phyloP scores from a whole-genome alignment of 2,329 filamentous ascomycete genomes.

The Pestalotiopsis sp. region DNA sequence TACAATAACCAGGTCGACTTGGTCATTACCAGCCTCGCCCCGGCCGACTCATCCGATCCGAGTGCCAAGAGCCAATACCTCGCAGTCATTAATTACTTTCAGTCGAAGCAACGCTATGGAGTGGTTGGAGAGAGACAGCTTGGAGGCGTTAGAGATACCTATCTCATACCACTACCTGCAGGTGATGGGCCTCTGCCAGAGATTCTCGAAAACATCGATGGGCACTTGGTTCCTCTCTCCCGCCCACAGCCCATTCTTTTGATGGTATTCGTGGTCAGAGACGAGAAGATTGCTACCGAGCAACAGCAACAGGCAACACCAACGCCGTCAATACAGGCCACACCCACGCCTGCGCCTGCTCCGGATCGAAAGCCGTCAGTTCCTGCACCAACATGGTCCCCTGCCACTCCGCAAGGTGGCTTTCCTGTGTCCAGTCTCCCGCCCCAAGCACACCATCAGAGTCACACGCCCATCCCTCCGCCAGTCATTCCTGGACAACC shows the following conservation, averaged over 20 bases:
- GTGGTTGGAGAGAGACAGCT: constrained; percentile 79
- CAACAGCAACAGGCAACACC: constrained; percentile 29
- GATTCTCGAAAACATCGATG: constrained; percentile 86
- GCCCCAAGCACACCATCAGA: constrained; percentile 29
- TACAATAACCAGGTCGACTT: constrained; percentile 85
- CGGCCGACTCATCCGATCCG: constrained; percentile 57
- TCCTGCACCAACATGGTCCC: constrained; percentile 57
- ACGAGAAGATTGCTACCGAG: constrained; percentile 46
- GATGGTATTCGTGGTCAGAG: constrained; percentile 82
- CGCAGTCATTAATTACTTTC: constrained; percentile 85
- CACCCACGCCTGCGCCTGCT: constrained; percentile 30
- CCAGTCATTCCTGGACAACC: constrained; percentile 34
- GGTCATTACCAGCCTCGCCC: constrained; percentile 73
- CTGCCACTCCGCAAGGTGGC: constrained; percentile 46
- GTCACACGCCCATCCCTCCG: constrained; percentile 34
- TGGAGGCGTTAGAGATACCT: constrained; percentile 83
- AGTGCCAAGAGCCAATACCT: constrained; percentile 67
- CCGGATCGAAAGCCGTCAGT: constrained; percentile 49
- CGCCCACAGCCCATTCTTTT: constrained; percentile 78
- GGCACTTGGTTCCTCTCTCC: constrained; percentile 75
- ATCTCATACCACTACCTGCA: constrained; percentile 82
- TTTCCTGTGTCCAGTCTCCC: constrained; percentile 24
- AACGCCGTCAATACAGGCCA: constrained; percentile 20
- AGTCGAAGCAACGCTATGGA: constrained; percentile 79
- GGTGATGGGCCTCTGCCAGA: constrained; percentile 75